These are phyloP conservation scores for Microcyclospora tardicrescens DNA, from an alignment of 2,329 filamentous ascomycete genomes.

Conservation along the genomic window DNA sequence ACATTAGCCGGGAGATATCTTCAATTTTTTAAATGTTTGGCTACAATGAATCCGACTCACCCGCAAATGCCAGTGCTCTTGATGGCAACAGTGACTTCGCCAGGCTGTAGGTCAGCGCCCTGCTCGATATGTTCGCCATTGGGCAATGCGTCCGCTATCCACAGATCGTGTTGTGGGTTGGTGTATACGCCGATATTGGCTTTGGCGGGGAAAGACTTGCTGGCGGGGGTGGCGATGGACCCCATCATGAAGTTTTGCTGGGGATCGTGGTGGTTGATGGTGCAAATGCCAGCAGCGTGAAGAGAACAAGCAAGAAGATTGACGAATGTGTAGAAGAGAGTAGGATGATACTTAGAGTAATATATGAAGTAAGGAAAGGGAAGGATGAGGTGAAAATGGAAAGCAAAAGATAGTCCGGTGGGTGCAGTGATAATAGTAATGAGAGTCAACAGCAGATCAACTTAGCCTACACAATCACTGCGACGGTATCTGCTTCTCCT, in stretches of 20 bases:
- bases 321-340: too few relatives aligned
- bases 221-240: slow-evolving; percentile 10
- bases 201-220: slow-evolving; percentile 44
- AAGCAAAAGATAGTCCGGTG: too few relatives aligned
- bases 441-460: too few relatives aligned
- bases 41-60: slow-evolving; percentile 32
- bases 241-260: neutral
- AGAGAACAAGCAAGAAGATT: too few relatives aligned
- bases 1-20: neutral
- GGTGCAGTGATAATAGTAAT: too few relatives aligned
- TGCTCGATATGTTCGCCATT: slow-evolving; percentile 59
- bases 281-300: neutral
- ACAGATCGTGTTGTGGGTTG: slow-evolving; percentile 82
- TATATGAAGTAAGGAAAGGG: too few relatives aligned
- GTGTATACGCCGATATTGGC: slow-evolving; percentile 94
- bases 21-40: neutral
- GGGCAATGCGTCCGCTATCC: slow-evolving; percentile 69
- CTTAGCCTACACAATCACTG: too few relatives aligned
- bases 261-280: neutral
- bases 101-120: slow-evolving; percentile 56
- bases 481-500: too few relatives aligned
- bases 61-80: slow-evolving; percentile 96
- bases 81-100: slow-evolving; percentile 78
- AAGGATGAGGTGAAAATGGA: too few relatives aligned
- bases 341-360: too few relatives aligned